Evolutionary conservation across 306 rosid species (phyloP), one percentile per base, ranked within the genome.

Genomic region (Chamaecrista fasciculata): DNA sequence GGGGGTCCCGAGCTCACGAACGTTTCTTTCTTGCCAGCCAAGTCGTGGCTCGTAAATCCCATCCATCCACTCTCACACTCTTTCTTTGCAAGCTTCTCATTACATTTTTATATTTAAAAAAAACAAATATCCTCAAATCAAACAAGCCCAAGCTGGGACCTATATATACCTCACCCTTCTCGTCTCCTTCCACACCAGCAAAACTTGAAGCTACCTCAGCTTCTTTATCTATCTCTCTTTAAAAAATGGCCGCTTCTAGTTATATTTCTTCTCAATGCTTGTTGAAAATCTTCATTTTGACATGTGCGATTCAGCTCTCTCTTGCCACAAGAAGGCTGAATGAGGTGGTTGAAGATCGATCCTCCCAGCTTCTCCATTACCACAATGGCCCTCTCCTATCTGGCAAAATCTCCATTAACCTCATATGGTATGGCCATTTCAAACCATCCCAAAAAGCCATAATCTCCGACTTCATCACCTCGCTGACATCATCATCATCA

Each of bases 361-460:
- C 89, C 28, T 59, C 65, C 37, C 91, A 78, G 73, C 76, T 80
- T 2, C 71, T 90, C 7, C 86, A 69, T 36, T 90, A 90, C 81
- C 96, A 90, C 77, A 77, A 87, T n/a, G 96, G 96, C 6, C 83
- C 91, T 72, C 91, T 90, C 19, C 96, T 90, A 0, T 83, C 84
- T 15, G 96, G 96, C 39, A 84, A 82, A 78, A 90, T 90, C 65
- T 42, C 86, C 3, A 37, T 87, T 21, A 90, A 84, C 19, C 90
- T 90, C 44, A 76, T 90, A 6, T 90, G 96, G 96, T 90, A 90
- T 36, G 96, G 96, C 0, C 64, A 82, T 2, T 87, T 90, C 64
- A 84, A 85, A 37, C 89, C 96, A 2, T 72, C 91, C 62, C 95
- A 90, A 29, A 80, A 78, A 67, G 88, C 96, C 67, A 78, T 90